Conservation (phyloP, 495 filamentous ascomycete genomes). For the Wilcoxina mikolae region DNA sequence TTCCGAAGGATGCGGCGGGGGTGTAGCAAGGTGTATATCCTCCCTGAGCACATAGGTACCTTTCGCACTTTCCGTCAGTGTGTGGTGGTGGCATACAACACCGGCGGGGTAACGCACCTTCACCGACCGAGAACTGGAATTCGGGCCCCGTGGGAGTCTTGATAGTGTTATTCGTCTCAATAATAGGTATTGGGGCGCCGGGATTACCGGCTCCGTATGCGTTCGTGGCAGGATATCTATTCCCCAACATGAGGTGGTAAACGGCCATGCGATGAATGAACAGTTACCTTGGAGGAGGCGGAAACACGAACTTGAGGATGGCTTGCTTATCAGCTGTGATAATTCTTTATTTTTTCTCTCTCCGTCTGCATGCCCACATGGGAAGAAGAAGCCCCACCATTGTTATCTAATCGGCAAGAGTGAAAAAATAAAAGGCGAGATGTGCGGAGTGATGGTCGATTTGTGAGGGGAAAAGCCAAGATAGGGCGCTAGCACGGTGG, state of each 20-base stretch:
- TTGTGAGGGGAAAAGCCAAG: too few relatives aligned
- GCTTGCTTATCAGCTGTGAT: not conserved
- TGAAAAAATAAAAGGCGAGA: too few relatives aligned
- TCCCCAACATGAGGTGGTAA: not conserved
- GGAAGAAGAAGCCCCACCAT: not conserved
- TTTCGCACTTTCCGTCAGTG: slow-evolving; percentile 31
- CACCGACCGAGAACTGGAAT: slow-evolving; percentile 73
- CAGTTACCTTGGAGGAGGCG: not conserved
- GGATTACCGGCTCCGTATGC: slow-evolving; percentile 19
- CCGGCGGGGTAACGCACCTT: slow-evolving; percentile 42
- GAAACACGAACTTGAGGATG: not conserved
- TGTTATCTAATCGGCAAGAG: not conserved
- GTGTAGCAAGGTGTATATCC: slow-evolving; percentile 80
- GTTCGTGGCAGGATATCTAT: not conserved
- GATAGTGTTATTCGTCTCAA: slow-evolving; percentile 86
- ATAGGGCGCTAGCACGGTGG: too few relatives aligned
- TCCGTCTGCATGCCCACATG: not conserved
- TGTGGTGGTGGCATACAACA: slow-evolving; percentile 5
- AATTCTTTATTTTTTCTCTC: not conserved
- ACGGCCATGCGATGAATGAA: not conserved
- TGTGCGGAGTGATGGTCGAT: too few relatives aligned
- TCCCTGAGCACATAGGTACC: slow-evolving; percentile 81
- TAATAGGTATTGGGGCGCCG: slow-evolving; percentile 38
- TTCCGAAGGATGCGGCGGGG: slow-evolving; percentile 89
- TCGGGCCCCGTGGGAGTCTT: slow-evolving; percentile 59